A percentile compares a stretch with the other conserved stretches of the same genome.
Evolutionary conservation across 208 protist species (phyloP).

Genomic region (Endotrypanum monterogeii): DNA sequence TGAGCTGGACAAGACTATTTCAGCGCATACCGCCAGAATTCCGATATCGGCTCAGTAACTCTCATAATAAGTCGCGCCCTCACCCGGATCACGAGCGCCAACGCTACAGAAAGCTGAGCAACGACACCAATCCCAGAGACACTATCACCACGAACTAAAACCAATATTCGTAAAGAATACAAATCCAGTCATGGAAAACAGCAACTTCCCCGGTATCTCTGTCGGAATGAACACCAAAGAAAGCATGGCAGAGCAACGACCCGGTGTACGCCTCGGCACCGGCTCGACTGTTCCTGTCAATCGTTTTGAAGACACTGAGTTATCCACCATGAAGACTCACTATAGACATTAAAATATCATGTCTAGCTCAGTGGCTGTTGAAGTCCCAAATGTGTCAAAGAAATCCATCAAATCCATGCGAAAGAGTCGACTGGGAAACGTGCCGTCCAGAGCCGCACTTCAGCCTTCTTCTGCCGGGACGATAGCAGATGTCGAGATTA

Average conservation of each 20-base stretch:
- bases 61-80: background rate
- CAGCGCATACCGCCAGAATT: constrained; percentile 5
- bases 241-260: background rate
- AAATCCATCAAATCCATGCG: constrained; percentile 20
- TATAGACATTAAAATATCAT: background rate
- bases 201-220: background rate
- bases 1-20: constrained; percentile 9
- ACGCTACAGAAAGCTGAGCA: constrained; percentile 12
- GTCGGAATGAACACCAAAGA: background rate
- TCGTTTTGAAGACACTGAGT: background rate
- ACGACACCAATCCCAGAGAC: constrained; percentile 8
- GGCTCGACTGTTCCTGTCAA: background rate
- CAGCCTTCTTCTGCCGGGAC: background rate
- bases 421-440: constrained; percentile 9
- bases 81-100: background rate
- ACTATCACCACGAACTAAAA: constrained; percentile 6
- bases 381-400: background rate
- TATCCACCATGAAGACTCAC: background rate
- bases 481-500: no score
- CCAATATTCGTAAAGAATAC: background rate
- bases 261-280: background rate
- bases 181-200: no score
- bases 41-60: background rate
- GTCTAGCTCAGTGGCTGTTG: background rate
- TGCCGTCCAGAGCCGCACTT: background rate